Evolutionary conservation across 2,329 filamentous ascomycete species (phyloP).

Genomic region (Exserohilum rostratum): DNA sequence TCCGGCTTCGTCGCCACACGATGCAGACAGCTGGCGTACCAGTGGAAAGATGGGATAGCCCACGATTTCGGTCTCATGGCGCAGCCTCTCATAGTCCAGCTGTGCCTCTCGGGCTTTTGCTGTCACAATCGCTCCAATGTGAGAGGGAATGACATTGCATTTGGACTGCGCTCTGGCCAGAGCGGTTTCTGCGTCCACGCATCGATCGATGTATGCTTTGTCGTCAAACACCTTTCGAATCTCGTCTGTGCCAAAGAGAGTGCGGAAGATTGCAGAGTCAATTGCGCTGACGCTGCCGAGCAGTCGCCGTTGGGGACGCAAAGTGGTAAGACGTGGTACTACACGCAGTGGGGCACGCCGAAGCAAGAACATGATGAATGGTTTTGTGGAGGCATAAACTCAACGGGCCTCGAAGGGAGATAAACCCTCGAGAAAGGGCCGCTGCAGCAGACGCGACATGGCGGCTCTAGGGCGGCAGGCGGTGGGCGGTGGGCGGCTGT

Average conservation of each 20-base stretch:
- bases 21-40: conserved; percentile 55
- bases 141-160: conserved; percentile 55
- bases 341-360: conserved; percentile 31
- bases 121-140: conserved; percentile 46
- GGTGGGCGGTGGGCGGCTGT: conserved; percentile 12
- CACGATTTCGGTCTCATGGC: conserved; percentile 58
- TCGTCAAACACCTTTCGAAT: conserved; percentile 60
- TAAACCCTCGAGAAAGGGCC: conserved; percentile 11
- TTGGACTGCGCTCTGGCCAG: conserved; percentile 59
- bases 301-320: conserved; percentile 26
- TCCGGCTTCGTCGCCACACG: conserved; percentile 45
- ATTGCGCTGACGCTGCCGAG: conserved; percentile 48
- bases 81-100: conserved; percentile 54
- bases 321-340: conserved; percentile 21
- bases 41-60: conserved; percentile 62
- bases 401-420: conserved; percentile 10
- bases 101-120: conserved; percentile 37
- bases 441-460: conserved; percentile 15
- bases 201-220: conserved; percentile 55
- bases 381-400: conserved; percentile 11
- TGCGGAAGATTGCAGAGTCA: conserved; percentile 59
- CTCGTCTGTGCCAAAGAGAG: conserved; percentile 59
- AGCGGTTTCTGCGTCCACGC: conserved; percentile 60
- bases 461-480: conserved; percentile 5
- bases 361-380: conserved; percentile 37